Conservation (phyloP, 192 early-diverging fungal species). For the Gryganskiella cystojenkinii region DNA sequence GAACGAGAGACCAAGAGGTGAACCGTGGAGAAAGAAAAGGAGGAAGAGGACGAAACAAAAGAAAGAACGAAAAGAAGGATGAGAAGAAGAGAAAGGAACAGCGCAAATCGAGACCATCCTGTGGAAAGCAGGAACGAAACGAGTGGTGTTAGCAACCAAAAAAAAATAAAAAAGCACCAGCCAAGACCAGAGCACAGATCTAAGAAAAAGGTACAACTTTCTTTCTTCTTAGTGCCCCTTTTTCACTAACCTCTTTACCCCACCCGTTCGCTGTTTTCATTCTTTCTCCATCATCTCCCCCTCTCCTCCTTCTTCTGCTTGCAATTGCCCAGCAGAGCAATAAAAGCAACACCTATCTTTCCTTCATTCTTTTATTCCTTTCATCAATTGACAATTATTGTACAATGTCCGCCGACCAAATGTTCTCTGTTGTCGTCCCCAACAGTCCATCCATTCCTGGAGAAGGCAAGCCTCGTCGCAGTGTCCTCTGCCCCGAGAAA, state of each 20-base stretch:
- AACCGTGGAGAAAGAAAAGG: background rate
- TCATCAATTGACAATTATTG: background rate
- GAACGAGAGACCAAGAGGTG: background rate
- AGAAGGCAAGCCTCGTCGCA: conserved; percentile 63
- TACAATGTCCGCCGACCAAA: conserved; percentile 5
- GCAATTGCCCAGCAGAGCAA: background rate
- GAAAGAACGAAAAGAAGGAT: background rate
- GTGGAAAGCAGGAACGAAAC: too few relatives aligned
- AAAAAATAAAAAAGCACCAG: too few relatives aligned
- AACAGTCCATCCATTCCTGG: conserved; percentile 62
- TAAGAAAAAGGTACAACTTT: background rate
- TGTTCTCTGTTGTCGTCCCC: conserved; percentile 58
- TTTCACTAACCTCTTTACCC: background rate
- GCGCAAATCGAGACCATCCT: too few relatives aligned
- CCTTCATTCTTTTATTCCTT: background rate
- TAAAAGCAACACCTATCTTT: background rate
- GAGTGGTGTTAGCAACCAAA: too few relatives aligned
- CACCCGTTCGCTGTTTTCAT: too few relatives aligned
- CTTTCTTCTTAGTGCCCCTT: background rate
- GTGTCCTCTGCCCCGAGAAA: conserved; percentile 59
- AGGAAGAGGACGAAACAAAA: background rate
- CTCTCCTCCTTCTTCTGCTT: background rate
- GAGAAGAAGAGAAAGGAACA: too few relatives aligned
- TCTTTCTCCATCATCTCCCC: too few relatives aligned
- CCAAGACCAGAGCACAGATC: too few relatives aligned